Base-by-base conservation (phyloP, 2,329 filamentous ascomycete genomes). In the Dactylonectria estremocensis region DNA sequence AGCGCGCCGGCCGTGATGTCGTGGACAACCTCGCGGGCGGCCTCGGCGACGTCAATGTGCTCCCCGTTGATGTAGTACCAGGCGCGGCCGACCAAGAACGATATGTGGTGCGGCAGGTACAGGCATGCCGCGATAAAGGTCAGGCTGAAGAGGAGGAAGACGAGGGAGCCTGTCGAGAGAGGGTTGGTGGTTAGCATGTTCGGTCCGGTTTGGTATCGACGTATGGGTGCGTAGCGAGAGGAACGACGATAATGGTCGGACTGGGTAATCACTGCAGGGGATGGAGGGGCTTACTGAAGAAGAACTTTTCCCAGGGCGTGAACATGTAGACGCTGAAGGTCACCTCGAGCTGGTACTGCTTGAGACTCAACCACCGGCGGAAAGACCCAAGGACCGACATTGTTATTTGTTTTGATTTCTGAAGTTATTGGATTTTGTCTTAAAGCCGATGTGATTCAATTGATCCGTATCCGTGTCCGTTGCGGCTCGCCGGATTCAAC, bases 341-440 rank as follows among this genome's bases (percentile, higher is more conserved):
- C 80, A 98, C 95, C 85, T 99, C 96, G 80, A 98, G 95, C 86
- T 98, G 96, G 86, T 98, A 98, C 80, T 95, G 91, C 88, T 99
- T 99, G 82, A 95, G 90, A 82, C 95, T 91, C 74, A 98, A 87
- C 94, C 95, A 98, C 81, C 92, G 91, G 72, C 93, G 89, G 76
- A 97, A 87, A 52, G 83, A 80, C 71, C 86, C 83, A 74, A 87
- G 76, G 54, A 74, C 72, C 53, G 82, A 83, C 78, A 82, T 13
- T 54, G 31, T 65, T 18, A 31, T 28, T 28, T 28, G 10, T 54
- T 16, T 50, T 6, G 33, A 18, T n/a, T 18, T 31, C 7, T 56
- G 18, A 11, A 13, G 13, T 40, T 18, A 20, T 16, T 24, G 20
- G 40, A 16, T 24, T 18, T 18, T 7, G 5, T 18, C n/a, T 43